phyloP scores from a whole-genome alignment of 2,329 filamentous ascomycete genomes.

The Magnaporthales sp. region DNA sequence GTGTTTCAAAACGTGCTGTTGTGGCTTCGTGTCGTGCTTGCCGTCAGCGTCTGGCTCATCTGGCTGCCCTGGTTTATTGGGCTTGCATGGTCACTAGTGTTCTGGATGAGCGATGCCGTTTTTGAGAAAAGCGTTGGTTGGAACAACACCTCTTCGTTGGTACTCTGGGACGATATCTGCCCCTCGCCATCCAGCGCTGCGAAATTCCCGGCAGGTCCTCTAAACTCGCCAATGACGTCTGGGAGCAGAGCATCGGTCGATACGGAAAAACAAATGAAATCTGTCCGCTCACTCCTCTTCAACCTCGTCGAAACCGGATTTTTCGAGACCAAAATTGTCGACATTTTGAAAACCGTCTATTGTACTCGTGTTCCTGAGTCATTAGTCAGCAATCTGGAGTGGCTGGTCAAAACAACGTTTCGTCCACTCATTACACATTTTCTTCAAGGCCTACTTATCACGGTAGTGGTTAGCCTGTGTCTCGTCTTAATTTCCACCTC shows the following conservation, averaged over 20 bases:
- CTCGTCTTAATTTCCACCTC: constrained; percentile 97
- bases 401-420: constrained; percentile 55
- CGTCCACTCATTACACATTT: constrained; percentile 68
- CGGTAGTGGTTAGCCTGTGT: constrained; percentile 78
- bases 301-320: constrained; percentile 16
- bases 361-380: constrained; percentile 14
- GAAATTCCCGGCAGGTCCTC: constrained; percentile 29
- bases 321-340: constrained; percentile 10
- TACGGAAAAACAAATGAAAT: constrained; percentile 23
- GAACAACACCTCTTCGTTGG: constrained; percentile 14
- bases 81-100: constrained; percentile 84
- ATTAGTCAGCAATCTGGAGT: constrained; percentile 48
- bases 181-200: constrained; percentile 13
- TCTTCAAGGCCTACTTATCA: constrained; percentile 90
- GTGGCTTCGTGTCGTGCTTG: constrained; percentile 71
- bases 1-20: constrained; percentile 61
- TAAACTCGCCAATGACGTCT: constrained; percentile 17
- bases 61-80: constrained; percentile 87
- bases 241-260: constrained; percentile 1
- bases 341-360: background rate
- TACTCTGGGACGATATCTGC: constrained; percentile 24
- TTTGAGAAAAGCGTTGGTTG: constrained; percentile 22
- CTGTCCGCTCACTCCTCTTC: constrained; percentile 22
- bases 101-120: constrained; percentile 85
- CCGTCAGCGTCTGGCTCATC: constrained; percentile 79